Evolutionary conservation across 2,329 filamentous ascomycete genomes (phyloP).

Genomic region (Acarospora socialis): DNA sequence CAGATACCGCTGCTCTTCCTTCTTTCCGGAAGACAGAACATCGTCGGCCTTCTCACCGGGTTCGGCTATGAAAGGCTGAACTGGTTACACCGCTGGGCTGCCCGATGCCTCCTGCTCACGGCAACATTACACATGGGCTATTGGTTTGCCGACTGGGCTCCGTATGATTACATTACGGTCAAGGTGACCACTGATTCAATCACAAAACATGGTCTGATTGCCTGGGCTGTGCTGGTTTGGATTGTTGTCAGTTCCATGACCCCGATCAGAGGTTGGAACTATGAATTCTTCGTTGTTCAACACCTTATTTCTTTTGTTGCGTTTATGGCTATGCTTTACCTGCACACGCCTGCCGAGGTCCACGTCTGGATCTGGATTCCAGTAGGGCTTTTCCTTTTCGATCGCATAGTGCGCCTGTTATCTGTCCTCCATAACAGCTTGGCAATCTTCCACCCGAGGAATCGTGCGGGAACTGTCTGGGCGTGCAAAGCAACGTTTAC

Average conservation of each 20-base stretch:
- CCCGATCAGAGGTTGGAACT: conserved; percentile 34
- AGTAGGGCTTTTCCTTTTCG: conserved; percentile 32
- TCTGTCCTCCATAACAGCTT: conserved; percentile 28
- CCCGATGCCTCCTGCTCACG: conserved; percentile 37
- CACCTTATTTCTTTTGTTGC: conserved; percentile 38
- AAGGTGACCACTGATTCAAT: conserved; percentile 36
- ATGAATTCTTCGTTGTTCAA: conserved; percentile 41
- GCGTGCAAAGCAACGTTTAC: conserved; percentile 31
- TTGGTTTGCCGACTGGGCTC: conserved; percentile 38
- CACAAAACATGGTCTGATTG: conserved; percentile 37
- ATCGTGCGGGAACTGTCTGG: conserved; percentile 18
- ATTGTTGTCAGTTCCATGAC: conserved; percentile 37
- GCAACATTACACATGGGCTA: conserved; percentile 41
- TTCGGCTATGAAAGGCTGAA: conserved; percentile 20
- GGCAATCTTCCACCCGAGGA: conserved; percentile 25
- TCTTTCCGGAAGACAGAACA: conserved; percentile 36
- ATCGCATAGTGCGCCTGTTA: conserved; percentile 26
- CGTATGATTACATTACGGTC: conserved; percentile 35
- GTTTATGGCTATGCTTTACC: conserved; percentile 34
- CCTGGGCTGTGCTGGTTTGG: conserved; percentile 38
- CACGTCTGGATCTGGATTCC: conserved; percentile 34
- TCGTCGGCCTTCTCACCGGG: conserved; percentile 19
- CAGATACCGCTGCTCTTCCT: conserved; percentile 44
- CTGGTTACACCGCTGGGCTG: conserved; percentile 19
- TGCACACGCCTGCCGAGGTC: conserved; percentile 33